These are phyloP conservation scores for Erigeron philadelphicus DNA, from an alignment of 140 eudicot species.

Conservation along the genomic window DNA sequence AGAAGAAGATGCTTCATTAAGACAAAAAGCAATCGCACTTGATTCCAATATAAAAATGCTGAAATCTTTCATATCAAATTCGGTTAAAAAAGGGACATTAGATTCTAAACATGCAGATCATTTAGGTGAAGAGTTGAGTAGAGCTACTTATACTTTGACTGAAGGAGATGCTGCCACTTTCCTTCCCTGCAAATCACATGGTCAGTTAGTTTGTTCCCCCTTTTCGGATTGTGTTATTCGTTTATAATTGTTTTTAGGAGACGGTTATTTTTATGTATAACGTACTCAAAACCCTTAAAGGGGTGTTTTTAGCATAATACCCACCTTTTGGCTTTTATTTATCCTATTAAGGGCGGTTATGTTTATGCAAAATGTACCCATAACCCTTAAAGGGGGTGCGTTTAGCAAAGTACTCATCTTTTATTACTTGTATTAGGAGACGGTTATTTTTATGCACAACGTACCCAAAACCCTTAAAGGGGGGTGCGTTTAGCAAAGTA, in stretches of 20 bases:
- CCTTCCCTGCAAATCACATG: conserved; percentile 92
- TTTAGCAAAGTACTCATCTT: too few relatives aligned
- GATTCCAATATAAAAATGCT: conserved; percentile 58
- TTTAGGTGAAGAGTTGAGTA: conserved; percentile 68
- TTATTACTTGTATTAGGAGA: too few relatives aligned
- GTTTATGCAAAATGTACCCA: too few relatives aligned
- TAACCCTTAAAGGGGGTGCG: too few relatives aligned
- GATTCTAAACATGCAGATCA: conserved; percentile 59
- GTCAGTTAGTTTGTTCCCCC: conserved; percentile 26
- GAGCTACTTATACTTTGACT: conserved; percentile 65
- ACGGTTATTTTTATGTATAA: background rate
- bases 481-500: too few relatives aligned
- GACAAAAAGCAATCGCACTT: conserved; percentile 61
- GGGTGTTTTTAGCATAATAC: too few relatives aligned
- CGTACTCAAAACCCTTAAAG: too few relatives aligned
- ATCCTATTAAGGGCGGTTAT: too few relatives aligned
- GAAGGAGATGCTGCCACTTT: conserved; percentile 98
- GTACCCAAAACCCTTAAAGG: too few relatives aligned
- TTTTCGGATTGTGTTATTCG: background rate
- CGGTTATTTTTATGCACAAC: too few relatives aligned
- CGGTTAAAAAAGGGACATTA: conserved; percentile 36
- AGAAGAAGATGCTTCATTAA: conserved; percentile 65
- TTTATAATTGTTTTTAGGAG: background rate
- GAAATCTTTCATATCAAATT: conserved; percentile 36
- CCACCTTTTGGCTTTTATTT: too few relatives aligned